Evolutionary conservation across 306 rosid genomes (phyloP), one percentile per base, ranked within the genome.

Genomic region (Myrica gale): DNA sequence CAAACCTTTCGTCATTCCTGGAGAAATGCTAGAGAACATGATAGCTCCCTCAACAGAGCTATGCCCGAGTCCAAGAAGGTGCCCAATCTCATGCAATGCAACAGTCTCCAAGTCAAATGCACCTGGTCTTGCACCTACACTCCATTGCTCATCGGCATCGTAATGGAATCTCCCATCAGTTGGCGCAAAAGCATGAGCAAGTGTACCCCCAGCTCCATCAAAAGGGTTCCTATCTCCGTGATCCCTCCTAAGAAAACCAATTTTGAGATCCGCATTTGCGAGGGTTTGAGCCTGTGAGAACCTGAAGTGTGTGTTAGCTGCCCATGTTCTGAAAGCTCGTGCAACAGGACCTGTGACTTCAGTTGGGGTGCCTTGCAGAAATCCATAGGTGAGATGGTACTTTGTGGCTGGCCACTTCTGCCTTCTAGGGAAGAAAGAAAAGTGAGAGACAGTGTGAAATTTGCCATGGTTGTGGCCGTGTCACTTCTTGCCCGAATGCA

Each of bases 81-180:
- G 63, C 15, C 41, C 41, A 2, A 57, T 57, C 12, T 57, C 63
- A n/a, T 57, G 41, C 63, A 57, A 57, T 9, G 63, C 63, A 57
- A 21, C 41, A 1, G 41, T 21, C 41, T 57, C 7, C 13, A 1
- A 57, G 63, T 57, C 6, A 1, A 12, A 3, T 32, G 39, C 42
- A 60, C 7, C 39, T 32, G 8, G 9, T 1, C 1, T 13, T 4
- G 42, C 43, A 23, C 44, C 67, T 4, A 61, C 67, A 32, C 67
- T 65, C 12, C 21, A 65, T 0, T 0, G 9, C 15, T 65, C 69
- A 41, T 41, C 69, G 16, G 26, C 50, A 17, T 65, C 69, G 3
- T 65, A 65, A 65, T 65, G 69, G 50, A 65, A 65, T 41, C 69
- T 16, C 13, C 50, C 69, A 17, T 65, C 50, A 16, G 23, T 7